Base-by-base conservation (phyloP, 805 yeast genomes). In the Candida jianshihensis region DNA sequence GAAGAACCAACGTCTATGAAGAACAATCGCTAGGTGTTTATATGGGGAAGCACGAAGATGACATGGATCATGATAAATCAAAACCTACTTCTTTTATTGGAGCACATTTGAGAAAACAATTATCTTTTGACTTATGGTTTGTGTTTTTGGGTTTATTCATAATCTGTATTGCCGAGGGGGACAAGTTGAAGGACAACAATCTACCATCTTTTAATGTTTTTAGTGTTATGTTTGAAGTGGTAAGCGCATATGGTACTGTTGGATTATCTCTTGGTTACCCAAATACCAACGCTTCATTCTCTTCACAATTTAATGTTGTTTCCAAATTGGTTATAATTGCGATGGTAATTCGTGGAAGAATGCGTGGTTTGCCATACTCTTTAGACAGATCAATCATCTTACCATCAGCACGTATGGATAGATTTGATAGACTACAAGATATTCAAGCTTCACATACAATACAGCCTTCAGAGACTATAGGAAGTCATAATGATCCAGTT, bases 1-100 rank as follows among this genome's bases (percentile, higher is more conserved):
- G 99, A 63, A 75, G 97, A 57, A 92, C 98, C 15, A 92, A 92
- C 57, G 99, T 92, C 37, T 92, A 92, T 62, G 99, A 92, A 57
- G 98, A 92, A 53, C 97, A 88, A 55, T 84, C 96, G 0, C 63
- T 92, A 38, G 98, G 98, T n/a, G 72, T 88, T n/a, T 89, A 85
- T 53, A 70, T 63, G n/a, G 59, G 59, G 8, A 55, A 56, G 3
- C 34, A 33, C 2, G 42, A 37, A 10, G 33, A 36, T 4, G 53
- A 44, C 19, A 19, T 22, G 20, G 43, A 41, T 30, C 47, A 46
- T 27, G 58, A 63, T 6, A 47, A 51, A 5, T 66, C 70, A 14
- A 66, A 63, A 31, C 63, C 69, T 4, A 70, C 78, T 6, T 75
- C 84, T 3, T 89, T 81, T 53, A 75, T 89, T 39, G 89, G 90